These are phyloP conservation scores for Omphalotus olearius DNA, from an alignment of 1,284 basidiomycete species.

Conservation along the genomic window DNA sequence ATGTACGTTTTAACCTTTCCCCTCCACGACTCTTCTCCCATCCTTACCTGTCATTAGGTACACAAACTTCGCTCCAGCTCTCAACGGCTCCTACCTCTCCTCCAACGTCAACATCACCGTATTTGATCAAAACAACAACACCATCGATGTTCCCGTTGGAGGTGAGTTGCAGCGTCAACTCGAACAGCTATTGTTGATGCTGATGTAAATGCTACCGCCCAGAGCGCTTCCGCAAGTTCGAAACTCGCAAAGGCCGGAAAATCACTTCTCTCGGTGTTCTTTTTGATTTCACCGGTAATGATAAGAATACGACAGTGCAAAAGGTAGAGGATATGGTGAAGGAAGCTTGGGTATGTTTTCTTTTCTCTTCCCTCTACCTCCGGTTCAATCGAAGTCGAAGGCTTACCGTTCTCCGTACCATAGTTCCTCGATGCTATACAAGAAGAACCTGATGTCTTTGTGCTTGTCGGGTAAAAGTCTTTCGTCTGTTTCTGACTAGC, in stretches of 20 bases:
- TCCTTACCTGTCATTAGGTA: constrained; percentile 32
- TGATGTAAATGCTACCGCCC: constrained; percentile 26
- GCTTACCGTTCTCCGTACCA: background rate
- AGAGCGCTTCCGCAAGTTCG: constrained; percentile 67
- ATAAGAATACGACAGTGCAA: constrained; percentile 70
- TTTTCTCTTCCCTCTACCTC: background rate
- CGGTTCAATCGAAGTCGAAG: too few species aligned
- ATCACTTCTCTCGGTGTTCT: constrained; percentile 83
- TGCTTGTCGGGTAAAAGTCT: constrained; percentile 56
- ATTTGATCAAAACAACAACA: constrained; percentile 43
- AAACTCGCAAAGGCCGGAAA: constrained; percentile 62
- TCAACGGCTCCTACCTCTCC: constrained; percentile 75
- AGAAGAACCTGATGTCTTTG: constrained; percentile 80
- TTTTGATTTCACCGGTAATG: constrained; percentile 67
- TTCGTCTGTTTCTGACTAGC: background rate
- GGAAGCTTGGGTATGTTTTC: constrained; percentile 56
- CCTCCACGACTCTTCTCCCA: constrained; percentile 25
- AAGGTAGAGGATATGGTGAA: constrained; percentile 70
- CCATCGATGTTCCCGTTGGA: constrained; percentile 59
- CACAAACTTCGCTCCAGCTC: constrained; percentile 70
- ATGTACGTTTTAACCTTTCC: constrained; percentile 38
- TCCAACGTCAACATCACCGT: constrained; percentile 85
- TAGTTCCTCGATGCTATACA: constrained; percentile 75
- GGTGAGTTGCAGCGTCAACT: constrained; percentile 30
- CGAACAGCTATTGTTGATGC: background rate